phyloP scores from a whole-genome alignment of 768 basidiomycete species.

The Lyophyllum semitale region DNA sequence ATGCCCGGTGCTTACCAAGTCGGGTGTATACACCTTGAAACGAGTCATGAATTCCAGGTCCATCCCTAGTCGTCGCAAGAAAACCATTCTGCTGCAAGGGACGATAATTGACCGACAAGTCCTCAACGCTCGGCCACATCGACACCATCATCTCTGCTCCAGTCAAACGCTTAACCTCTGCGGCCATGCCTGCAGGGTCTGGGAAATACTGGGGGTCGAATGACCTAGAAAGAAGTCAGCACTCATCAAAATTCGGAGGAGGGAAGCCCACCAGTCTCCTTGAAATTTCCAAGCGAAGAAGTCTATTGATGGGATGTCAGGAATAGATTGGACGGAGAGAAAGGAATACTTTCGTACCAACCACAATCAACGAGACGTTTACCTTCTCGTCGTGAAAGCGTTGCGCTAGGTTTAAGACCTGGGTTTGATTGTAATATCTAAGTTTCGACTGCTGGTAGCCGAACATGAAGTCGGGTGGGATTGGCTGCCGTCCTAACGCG shows the following conservation, averaged over 20 bases:
- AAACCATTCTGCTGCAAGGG: slow-evolving; percentile 30
- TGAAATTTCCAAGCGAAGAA: slow-evolving; percentile 40
- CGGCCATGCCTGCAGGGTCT: slow-evolving; percentile 33
- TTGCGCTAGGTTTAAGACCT: slow-evolving; percentile 34
- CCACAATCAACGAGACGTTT: slow-evolving; percentile 35
- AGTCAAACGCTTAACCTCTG: slow-evolving; percentile 33
- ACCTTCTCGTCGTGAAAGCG: slow-evolving; percentile 37
- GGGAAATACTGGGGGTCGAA: slow-evolving; percentile 36
- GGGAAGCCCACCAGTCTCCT: slow-evolving; percentile 32
- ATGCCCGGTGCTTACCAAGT: slow-evolving; percentile 16
- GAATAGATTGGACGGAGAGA: not conserved
- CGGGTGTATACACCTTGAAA: slow-evolving; percentile 38
- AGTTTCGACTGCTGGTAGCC: slow-evolving; percentile 40
- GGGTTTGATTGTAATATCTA: slow-evolving; percentile 36
- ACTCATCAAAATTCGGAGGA: not conserved
- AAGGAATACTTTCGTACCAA: slow-evolving; percentile 20
- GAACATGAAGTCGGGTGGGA: slow-evolving; percentile 35
- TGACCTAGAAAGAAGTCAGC: slow-evolving; percentile 22
- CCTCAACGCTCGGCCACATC: slow-evolving; percentile 39
- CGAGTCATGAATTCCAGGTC: slow-evolving; percentile 35
- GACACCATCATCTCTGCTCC: slow-evolving; percentile 42
- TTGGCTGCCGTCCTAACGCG: slow-evolving; percentile 32
- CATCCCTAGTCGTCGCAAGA: slow-evolving; percentile 35
- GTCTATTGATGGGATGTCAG: slow-evolving; percentile 17
- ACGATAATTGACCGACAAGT: slow-evolving; percentile 35